These are phyloP conservation scores for Ogataea glucozyma DNA, from an alignment of 805 yeast species.

Conservation along the genomic window DNA sequence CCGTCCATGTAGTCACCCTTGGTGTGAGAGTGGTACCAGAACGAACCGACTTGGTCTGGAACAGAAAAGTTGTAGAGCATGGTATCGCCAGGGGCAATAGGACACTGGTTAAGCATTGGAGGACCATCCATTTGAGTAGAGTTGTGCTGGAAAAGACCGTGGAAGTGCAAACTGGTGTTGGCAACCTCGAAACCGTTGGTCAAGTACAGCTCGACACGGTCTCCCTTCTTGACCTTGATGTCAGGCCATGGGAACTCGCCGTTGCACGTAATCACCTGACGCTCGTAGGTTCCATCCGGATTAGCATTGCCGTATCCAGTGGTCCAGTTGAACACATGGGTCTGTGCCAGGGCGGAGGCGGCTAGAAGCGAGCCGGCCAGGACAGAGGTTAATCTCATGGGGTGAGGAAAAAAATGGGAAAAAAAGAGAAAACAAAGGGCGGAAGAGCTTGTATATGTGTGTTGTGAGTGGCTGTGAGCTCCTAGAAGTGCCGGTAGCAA, in stretches of 20 bases:
- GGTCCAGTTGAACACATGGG: conserved; percentile 66
- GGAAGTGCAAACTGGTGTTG: conserved; percentile 86
- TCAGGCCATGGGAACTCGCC: conserved; percentile 83
- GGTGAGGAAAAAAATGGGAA: conserved; percentile 10
- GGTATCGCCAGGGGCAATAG: conserved; percentile 77
- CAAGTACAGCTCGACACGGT: conserved; percentile 69
- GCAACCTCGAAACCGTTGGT: conserved; percentile 70
- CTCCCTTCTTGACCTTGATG: conserved; percentile 74
- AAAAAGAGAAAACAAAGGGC: no score
- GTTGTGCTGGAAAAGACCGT: conserved; percentile 85
- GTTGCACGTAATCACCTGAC: conserved; percentile 51
- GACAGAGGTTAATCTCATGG: conserved; percentile 22
- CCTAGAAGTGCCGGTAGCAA: no score
- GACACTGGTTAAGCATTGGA: conserved; percentile 84
- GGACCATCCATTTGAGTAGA: conserved; percentile 89
- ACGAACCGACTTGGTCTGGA: conserved; percentile 80
- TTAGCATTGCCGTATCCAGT: conserved; percentile 65
- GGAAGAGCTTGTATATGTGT: conserved; percentile 21
- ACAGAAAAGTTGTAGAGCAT: conserved; percentile 84
- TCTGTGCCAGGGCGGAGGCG: conserved; percentile 38
- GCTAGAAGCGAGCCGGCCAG: conserved; percentile 20
- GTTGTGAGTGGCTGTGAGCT: conserved; percentile 2
- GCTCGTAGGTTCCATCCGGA: conserved; percentile 51
- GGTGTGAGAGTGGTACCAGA: conserved; percentile 97
- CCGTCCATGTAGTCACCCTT: conserved; percentile 93